Base-by-base conservation (phyloP, 805 yeast species). In the Kregervanrija fluxuum region DNA sequence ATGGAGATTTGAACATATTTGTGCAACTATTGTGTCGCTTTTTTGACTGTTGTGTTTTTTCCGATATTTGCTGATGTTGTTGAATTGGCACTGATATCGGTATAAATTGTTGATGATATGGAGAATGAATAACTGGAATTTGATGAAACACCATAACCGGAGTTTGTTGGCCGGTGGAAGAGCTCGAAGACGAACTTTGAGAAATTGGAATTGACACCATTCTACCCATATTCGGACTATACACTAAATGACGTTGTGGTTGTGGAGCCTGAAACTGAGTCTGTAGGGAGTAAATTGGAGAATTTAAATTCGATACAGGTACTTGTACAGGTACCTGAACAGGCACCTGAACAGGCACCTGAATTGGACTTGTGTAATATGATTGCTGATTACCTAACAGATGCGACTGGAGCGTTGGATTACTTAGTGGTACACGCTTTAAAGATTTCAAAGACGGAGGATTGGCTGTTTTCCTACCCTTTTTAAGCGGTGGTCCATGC, bases 191-290 rank as follows among this genome's bases (percentile, higher is more conserved):
- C 3, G 34, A 22, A 22, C 28, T 22, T 6, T 22, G 28, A 11
- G 38, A 16, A 8, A 47, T 10, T n/a, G 52, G 52, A 2, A 46
- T 16, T 3, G 41, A 17, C 17, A 42, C 16, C 6, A 46, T 12
- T 2, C 30, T 10, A 8, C 48, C 46, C n/a, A 40, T 42, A 22
- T 39, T 41, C 1, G 46, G 9, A 32, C 42, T 38, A 15, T 38
- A 42, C 12, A 38, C 42, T 31, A 42, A 31, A 11, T 45, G 48
- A 14, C 38, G 48, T 16, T 38, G 36, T 4, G 17, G 48, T 16
- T 38, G 36, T 4, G 17, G 30, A 4, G 35, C 13, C 8, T 22
- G 28, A 22, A 6, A 6, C 8, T 22, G 28, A 5, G 8, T 8
- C 8, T 22, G 28, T 22, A 22, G 6, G 8, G 28, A 22, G 8